These are phyloP conservation scores for Yamadazyma dendronema DNA, from an alignment of 1,139 yeast species.

Conservation along the genomic window DNA sequence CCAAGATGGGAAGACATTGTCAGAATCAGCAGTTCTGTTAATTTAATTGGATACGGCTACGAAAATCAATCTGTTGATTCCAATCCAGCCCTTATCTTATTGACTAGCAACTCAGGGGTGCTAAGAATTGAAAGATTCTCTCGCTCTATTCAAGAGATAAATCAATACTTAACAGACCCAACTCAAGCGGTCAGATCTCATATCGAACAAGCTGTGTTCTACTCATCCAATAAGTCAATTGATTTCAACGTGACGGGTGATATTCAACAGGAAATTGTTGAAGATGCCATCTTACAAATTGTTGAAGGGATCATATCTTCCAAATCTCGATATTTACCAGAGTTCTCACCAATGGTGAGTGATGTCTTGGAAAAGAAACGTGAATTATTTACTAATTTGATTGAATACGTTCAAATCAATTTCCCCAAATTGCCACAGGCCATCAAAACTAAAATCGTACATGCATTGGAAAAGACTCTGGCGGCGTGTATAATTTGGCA, in stretches of 20 bases:
- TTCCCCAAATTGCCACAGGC: conserved; percentile 36
- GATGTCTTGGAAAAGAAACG: conserved; percentile 27
- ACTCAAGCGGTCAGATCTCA: conserved; percentile 58
- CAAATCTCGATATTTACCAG: conserved; percentile 34
- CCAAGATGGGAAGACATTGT: conserved; percentile 81
- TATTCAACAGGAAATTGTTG: conserved; percentile 36
- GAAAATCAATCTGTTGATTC: conserved; percentile 34
- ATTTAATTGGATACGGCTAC: conserved; percentile 60
- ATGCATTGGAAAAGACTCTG: conserved; percentile 55
- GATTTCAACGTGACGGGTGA: conserved; percentile 51
- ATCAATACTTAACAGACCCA: conserved; percentile 14
- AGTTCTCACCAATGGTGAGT: conserved; percentile 25
- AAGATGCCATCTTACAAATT: conserved; percentile 49
- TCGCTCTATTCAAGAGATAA: conserved; percentile 9
- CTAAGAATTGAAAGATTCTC: conserved; percentile 55
- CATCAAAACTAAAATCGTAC: conserved; percentile 36
- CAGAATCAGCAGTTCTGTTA: conserved; percentile 50
- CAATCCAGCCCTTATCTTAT: conserved; percentile 43
- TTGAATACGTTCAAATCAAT: conserved; percentile 45
- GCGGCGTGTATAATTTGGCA: conserved; percentile 55
- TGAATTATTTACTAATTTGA: conserved; percentile 36
- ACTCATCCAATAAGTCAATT: conserved; percentile 47
- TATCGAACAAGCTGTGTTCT: conserved; percentile 79
- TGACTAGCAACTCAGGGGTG: conserved; percentile 64
- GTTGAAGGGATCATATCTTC: conserved; percentile 56